Evolutionary conservation across 2,329 filamentous ascomycete species (phyloP).

Genomic region (Diaporthe eres): DNA sequence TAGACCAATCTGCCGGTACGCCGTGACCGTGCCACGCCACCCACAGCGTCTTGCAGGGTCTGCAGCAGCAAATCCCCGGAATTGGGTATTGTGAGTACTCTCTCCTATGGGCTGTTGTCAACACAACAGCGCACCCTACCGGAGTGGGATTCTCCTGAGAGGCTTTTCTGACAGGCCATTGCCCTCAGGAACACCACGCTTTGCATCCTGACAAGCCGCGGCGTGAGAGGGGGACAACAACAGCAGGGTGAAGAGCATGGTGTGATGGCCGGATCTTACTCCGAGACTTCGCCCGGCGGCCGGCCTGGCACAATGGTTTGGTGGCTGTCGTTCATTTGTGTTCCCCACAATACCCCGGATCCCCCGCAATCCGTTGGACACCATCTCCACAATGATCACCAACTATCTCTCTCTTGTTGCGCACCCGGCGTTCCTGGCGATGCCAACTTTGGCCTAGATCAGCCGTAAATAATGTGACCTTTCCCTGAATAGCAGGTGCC

Average conservation of each 20-base stretch:
- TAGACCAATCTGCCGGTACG: not conserved
- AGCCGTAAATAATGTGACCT: not conserved
- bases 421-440: not conserved
- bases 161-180: not conserved
- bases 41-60: not conserved
- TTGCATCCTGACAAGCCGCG: not conserved
- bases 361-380: not conserved
- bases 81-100: not conserved
- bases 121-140: not conserved
- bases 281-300: slow-evolving; percentile 3
- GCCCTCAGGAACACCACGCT: not conserved
- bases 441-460: not conserved
- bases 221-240: not conserved
- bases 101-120: not conserved
- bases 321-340: not conserved
- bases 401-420: not conserved
- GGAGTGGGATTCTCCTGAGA: not conserved
- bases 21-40: not conserved
- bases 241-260: not conserved
- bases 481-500: not conserved
- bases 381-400: not conserved
- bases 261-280: not conserved
- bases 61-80: not conserved
- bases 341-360: slow-evolving; percentile 16
- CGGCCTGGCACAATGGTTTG: not conserved